phyloP scores from a whole-genome alignment of 805 yeast genomes.

The Candida gorgasii region DNA sequence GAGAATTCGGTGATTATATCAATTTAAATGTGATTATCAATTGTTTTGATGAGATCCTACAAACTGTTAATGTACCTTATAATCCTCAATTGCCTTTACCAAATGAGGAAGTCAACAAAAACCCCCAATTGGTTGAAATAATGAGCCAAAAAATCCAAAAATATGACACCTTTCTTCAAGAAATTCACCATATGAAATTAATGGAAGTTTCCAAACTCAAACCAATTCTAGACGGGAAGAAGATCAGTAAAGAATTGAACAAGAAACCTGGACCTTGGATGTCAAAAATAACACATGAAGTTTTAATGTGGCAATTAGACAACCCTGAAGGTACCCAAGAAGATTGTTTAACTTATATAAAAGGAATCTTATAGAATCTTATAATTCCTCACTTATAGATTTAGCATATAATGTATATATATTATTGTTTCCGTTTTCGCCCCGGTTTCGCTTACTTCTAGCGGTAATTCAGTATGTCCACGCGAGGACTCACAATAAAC shows the following conservation, averaged over 20 bases:
- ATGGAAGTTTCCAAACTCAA: constrained; percentile 49
- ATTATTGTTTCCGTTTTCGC: too few species aligned
- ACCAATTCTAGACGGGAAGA: constrained; percentile 77
- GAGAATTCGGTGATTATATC: constrained; percentile 55
- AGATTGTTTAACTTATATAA: constrained; percentile 53
- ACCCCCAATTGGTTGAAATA: constrained; percentile 1
- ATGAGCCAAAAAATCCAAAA: constrained; percentile 18
- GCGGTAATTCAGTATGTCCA: too few species aligned
- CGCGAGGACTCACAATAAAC: too few species aligned
- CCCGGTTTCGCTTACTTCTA: too few species aligned
- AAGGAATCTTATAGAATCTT: constrained; percentile 8
- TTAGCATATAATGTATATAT: too few species aligned
- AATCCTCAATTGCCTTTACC: constrained; percentile 12
- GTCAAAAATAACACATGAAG: constrained; percentile 51
- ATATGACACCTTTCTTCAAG: constrained; percentile 33
- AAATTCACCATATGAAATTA: constrained; percentile 37
- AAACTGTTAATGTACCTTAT: constrained; percentile 1
- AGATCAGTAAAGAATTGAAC: constrained; percentile 49
- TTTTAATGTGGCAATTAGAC: constrained; percentile 77
- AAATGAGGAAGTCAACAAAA: not conserved
- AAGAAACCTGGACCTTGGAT: constrained; percentile 90
- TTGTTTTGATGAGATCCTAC: constrained; percentile 32
- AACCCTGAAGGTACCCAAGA: constrained; percentile 56
- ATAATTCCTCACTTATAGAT: too few species aligned
- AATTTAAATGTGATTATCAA: constrained; percentile 41